Conservation (phyloP, 345 rosid genomes). For the Viola odorata region DNA sequence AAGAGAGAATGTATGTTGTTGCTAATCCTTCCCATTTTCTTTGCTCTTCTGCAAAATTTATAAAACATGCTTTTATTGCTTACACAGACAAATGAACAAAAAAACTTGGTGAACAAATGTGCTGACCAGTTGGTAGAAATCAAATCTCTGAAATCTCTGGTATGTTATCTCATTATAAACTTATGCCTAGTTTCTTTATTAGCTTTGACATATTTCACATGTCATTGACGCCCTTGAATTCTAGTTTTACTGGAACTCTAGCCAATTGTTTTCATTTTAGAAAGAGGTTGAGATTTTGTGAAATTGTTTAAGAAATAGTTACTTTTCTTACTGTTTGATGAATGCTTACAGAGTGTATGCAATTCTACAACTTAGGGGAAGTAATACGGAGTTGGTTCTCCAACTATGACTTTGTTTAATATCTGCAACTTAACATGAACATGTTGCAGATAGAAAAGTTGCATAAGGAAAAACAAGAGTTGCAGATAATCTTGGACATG, state of each 20-base stretch:
- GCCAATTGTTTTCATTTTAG: no score
- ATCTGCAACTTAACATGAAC: neutral
- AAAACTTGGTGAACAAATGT: slow-evolving; percentile 50
- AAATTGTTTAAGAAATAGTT: no score
- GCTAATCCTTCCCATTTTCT: neutral
- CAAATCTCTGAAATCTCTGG: slow-evolving; percentile 54
- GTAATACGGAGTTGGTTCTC: no score
- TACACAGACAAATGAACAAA: slow-evolving; percentile 62
- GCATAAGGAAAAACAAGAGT: slow-evolving; percentile 65
- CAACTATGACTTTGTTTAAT: no score
- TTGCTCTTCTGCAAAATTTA: slow-evolving; percentile 2
- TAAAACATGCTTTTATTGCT: slow-evolving; percentile 14
- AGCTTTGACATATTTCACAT: neutral
- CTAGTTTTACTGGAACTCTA: no score
- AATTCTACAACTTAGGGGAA: no score
- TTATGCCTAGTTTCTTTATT: neutral
- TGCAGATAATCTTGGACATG: slow-evolving; percentile 68
- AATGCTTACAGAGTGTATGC: no score
- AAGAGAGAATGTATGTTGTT: neutral
- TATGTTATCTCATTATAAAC: slow-evolving; percentile 28
- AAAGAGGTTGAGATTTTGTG: no score
- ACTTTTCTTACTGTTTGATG: no score
- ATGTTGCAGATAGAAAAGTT: slow-evolving; percentile 70
- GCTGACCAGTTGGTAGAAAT: slow-evolving; percentile 61
- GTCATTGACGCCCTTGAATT: no score